Evolutionary conservation across 345 rosid species (phyloP).

Genomic region (Moricandia arvensis): DNA sequence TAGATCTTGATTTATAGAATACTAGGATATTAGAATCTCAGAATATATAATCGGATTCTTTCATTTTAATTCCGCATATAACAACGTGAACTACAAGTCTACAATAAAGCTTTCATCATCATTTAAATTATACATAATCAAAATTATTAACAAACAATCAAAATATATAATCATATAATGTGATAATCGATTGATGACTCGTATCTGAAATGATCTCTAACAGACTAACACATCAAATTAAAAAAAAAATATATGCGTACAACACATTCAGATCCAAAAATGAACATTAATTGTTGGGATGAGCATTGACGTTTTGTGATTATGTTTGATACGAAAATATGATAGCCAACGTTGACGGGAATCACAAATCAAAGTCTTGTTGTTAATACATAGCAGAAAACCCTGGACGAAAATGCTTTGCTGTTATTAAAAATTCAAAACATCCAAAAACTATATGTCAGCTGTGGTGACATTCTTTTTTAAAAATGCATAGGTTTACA

Average conservation of each 20-base stretch:
- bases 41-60: background rate
- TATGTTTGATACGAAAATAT: background rate
- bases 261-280: background rate
- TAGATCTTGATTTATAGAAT: background rate
- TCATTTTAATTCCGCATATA: background rate
- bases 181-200: background rate
- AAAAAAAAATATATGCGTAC: background rate
- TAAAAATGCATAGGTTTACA: constrained; percentile 3
- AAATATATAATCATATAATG: background rate
- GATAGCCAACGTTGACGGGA: constrained; percentile 2
- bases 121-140: background rate
- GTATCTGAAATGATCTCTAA: background rate
- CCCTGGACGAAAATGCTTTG: background rate
- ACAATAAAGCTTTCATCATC: background rate
- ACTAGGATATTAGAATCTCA: background rate
- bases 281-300: background rate
- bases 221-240: background rate
- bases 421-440: background rate
- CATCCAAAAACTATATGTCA: background rate
- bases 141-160: background rate
- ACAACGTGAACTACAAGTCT: background rate
- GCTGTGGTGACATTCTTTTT: background rate
- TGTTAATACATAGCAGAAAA: background rate
- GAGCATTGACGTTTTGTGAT: background rate
- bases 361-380: constrained; percentile 1